Conservation (phyloP, 2,329 filamentous ascomycete genomes). For the Monilinia polystroma region DNA sequence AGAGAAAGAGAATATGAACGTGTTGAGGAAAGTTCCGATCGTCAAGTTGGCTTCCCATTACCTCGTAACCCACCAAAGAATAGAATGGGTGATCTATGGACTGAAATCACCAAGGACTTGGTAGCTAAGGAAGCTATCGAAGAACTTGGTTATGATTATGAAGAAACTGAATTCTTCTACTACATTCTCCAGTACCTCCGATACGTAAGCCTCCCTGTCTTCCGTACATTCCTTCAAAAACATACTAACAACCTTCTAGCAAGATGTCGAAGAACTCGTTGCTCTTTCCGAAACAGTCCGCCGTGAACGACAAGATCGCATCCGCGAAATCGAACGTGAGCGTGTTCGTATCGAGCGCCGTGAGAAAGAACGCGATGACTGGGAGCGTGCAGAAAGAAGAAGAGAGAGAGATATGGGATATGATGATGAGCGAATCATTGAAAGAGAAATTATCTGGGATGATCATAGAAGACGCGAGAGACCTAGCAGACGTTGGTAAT, state of each 20-base stretch:
- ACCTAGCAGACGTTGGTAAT: conserved; percentile 20
- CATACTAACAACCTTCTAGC: conserved; percentile 53
- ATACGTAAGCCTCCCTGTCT: conserved; percentile 62
- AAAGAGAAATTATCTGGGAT: conserved; percentile 68
- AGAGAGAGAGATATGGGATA: conserved; percentile 40
- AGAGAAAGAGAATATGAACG: conserved; percentile 47
- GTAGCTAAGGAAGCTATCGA: conserved; percentile 86
- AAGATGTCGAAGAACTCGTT: conserved; percentile 82
- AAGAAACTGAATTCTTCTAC: conserved; percentile 86
- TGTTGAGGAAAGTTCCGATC: conserved; percentile 52
- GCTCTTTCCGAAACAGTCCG: conserved; percentile 81
- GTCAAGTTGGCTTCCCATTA: conserved; percentile 42
- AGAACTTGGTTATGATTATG: conserved; percentile 78
- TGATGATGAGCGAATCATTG: conserved; percentile 64
- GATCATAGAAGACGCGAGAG: conserved; percentile 18
- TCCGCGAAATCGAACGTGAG: conserved; percentile 58
- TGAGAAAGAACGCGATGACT: conserved; percentile 43
- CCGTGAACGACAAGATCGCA: conserved; percentile 54
- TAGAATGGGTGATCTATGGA: conserved; percentile 74
- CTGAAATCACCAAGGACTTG: conserved; percentile 92
- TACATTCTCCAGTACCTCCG: conserved; percentile 89
- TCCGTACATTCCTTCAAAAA: conserved; percentile 6
- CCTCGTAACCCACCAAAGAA: conserved; percentile 33
- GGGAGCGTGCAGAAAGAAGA: conserved; percentile 42
- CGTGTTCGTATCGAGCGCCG: conserved; percentile 51